Base-by-base conservation (phyloP, 192 early-diverging fungal species). In the Coemansia nantahalensis region DNA sequence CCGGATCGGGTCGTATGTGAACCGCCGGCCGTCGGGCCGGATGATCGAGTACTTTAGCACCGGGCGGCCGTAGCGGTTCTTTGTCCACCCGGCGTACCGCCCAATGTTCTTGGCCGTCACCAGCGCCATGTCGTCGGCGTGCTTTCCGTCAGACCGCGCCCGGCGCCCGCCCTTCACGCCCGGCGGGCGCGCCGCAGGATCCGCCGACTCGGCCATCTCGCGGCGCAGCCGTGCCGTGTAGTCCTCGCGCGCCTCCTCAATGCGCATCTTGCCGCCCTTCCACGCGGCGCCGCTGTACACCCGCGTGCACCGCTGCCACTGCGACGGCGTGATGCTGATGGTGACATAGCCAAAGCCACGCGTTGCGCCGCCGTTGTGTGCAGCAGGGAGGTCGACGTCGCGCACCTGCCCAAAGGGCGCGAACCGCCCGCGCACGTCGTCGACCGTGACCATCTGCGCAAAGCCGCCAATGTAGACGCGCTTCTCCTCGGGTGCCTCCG, bases 401-500 rank as follows among this genome's bases (percentile, higher is more conserved):
- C 28, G 32, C 33, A 75, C 71, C 33, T 67, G 39, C 26, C 91
- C 91, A 80, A 91, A 93, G 19, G 80, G 70, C 59, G 67, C 78
- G 62, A 93, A 92, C 23, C 91, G 82, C 3, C 68, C 70, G 28
- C 69, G 61, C 10, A 93, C 45, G 15, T 86, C 82, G 26, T 59
- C 55, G 12, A 68, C 69, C 1, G 76, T 82, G 13, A 88, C 62
- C 16, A 73, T 59, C 14, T 73, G 73, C 8, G 79, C 76, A 5
- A 93, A 71, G n/a, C 91, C 91, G 39, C 89, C 86, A 28, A 91
- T 75, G 55, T 88, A 93, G 18, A 86, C 68, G 30, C 90, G 82
- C 60, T 87, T 90, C 33, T 61, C 45, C 11, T 51, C 50, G 12
- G 47, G 45, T 4, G 32, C 48, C 45, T 75, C 59, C n/a, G 55